Evolutionary conservation across 805 yeast species (phyloP).

Genomic region (Wickerhamomyces kurtzmanii): DNA sequence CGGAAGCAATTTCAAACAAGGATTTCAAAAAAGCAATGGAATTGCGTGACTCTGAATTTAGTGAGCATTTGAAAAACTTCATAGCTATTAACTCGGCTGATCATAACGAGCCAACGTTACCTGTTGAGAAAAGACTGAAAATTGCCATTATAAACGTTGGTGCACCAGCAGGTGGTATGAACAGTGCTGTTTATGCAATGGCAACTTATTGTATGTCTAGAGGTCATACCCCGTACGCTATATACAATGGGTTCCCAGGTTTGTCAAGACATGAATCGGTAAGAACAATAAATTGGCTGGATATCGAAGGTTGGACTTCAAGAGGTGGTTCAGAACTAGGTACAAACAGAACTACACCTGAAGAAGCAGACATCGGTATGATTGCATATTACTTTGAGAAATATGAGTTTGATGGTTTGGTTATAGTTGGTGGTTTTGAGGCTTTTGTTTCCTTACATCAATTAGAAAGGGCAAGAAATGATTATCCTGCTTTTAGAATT

Average conservation of each 20-base stretch:
- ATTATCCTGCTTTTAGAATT: slow-evolving; percentile 86
- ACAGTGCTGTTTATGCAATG: slow-evolving; percentile 86
- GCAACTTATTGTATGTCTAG: slow-evolving; percentile 79
- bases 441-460: slow-evolving; percentile 84
- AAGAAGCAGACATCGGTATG: slow-evolving; percentile 71
- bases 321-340: slow-evolving; percentile 96
- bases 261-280: slow-evolving; percentile 84
- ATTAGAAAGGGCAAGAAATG: slow-evolving; percentile 62
- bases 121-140: slow-evolving; percentile 51
- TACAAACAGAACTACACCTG: slow-evolving; percentile 83
- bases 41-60: slow-evolving; percentile 80
- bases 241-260: slow-evolving; percentile 91
- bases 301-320: slow-evolving; percentile 81
- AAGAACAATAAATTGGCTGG: slow-evolving; percentile 66
- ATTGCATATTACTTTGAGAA: slow-evolving; percentile 91
- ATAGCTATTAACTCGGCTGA: slow-evolving; percentile 56
- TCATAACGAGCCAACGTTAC: slow-evolving; percentile 54
- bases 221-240: slow-evolving; percentile 88
- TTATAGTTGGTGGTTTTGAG: slow-evolving; percentile 94
- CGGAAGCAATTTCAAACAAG: slow-evolving; percentile 68
- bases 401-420: slow-evolving; percentile 77
- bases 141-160: slow-evolving; percentile 89
- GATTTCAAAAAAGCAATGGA: slow-evolving; percentile 84
- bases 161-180: slow-evolving; percentile 96
- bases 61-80: slow-evolving; percentile 70